These are phyloP conservation scores for Pontederia crassipes DNA, from an alignment of 176 grass and related monocot species.

Conservation along the genomic window DNA sequence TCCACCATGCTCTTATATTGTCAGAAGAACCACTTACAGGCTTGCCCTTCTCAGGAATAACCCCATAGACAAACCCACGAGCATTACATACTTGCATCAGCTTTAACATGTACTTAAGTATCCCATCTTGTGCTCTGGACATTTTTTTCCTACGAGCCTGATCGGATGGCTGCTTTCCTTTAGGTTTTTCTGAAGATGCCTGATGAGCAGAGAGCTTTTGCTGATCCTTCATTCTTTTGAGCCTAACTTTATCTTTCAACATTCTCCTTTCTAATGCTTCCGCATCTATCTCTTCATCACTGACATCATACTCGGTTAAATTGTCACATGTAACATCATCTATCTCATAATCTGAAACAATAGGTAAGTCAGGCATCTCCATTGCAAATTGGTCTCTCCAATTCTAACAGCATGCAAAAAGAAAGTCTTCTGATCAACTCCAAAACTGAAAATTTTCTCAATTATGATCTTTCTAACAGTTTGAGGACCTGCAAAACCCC, in stretches of 20 bases:
- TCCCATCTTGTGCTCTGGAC: slow-evolving; percentile 82
- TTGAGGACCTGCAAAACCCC: too few species aligned
- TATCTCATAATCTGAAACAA: slow-evolving; percentile 60
- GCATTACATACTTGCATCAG: slow-evolving; percentile 91
- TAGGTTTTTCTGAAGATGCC: slow-evolving; percentile 38
- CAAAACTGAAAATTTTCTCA: too few species aligned
- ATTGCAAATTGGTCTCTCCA: too few species aligned
- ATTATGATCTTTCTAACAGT: too few species aligned
- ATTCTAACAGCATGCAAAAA: too few species aligned
- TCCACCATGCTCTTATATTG: slow-evolving; percentile 98
- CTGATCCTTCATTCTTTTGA: slow-evolving; percentile 74
- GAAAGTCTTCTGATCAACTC: too few species aligned
- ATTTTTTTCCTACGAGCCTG: slow-evolving; percentile 94
- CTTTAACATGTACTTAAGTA: slow-evolving; percentile 98
- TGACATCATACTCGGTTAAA: slow-evolving; percentile 81
- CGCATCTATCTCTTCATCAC: slow-evolving; percentile 81
- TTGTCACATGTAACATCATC: slow-evolving; percentile 49
- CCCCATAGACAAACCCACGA: slow-evolving; percentile 79
- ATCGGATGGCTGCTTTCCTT: slow-evolving; percentile 51
- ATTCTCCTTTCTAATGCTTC: slow-evolving; percentile 74
- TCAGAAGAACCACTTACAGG: slow-evolving; percentile 82
- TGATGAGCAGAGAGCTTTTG: slow-evolving; percentile 32
- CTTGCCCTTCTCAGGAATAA: slow-evolving; percentile 91
- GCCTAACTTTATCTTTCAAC: slow-evolving; percentile 87
- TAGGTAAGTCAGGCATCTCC: not conserved